A percentile compares a stretch with the other conserved stretches of the same genome.
phyloP scores from a whole-genome alignment of 192 early-diverging fungal genomes.

The Coemansia sp. region DNA sequence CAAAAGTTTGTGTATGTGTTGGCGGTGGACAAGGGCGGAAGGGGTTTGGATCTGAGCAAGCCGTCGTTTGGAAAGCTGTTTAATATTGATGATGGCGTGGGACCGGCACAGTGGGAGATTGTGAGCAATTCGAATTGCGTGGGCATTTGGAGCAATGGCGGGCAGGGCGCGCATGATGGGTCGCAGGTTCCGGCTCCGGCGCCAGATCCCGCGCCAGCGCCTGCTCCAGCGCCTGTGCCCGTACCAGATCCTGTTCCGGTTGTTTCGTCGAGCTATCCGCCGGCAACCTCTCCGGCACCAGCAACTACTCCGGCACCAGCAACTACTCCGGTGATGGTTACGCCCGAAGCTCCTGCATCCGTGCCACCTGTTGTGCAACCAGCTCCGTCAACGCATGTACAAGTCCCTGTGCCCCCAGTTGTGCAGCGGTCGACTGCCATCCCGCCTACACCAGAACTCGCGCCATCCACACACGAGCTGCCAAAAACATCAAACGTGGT shows the following conservation, averaged over 20 bases:
- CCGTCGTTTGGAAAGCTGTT: conserved; percentile 54
- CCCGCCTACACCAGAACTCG: not conserved
- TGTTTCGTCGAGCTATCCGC: no score
- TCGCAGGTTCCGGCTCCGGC: conserved; percentile 13
- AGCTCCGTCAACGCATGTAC: not conserved
- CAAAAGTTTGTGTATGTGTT: conserved; percentile 55
- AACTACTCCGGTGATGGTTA: not conserved
- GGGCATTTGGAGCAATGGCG: conserved; percentile 44
- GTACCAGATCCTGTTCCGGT: not conserved
- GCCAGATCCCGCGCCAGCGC: not conserved
- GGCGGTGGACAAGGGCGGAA: conserved; percentile 57
- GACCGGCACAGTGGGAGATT: conserved; percentile 48
- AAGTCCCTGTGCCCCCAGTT: not conserved
- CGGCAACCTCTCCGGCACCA: not conserved
- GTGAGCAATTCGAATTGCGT: conserved; percentile 46
- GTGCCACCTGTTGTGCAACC: not conserved
- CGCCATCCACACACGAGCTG: not conserved
- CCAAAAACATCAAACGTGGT: not conserved
- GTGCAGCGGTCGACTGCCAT: not conserved
- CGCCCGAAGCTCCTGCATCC: not conserved
- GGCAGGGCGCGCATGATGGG: conserved; percentile 1
- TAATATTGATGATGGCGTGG: conserved; percentile 49
- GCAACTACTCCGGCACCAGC: not conserved
- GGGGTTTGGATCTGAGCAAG: conserved; percentile 56
- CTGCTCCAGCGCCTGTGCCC: not conserved